phyloP scores from a whole-genome alignment of 225 moss, liverwort and hornwort genomes.

The Sphagnum contortum region DNA sequence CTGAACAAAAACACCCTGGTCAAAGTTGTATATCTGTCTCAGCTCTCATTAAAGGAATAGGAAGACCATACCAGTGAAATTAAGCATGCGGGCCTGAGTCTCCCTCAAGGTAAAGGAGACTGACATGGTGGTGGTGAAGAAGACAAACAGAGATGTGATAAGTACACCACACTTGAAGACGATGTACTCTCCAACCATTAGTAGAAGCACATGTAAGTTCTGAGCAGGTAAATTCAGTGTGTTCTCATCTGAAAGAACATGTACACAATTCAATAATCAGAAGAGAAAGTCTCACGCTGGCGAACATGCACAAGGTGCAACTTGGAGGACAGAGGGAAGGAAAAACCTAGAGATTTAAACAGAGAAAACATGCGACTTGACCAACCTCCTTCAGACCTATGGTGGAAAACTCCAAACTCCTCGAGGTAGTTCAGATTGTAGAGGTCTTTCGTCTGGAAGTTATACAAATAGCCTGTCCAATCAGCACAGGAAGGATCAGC shows the following conservation, averaged over 20 bases:
- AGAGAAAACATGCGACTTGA: no score
- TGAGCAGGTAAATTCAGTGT: slow-evolving; percentile 2
- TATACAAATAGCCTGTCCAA: slow-evolving; percentile 76
- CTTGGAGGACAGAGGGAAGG: no score
- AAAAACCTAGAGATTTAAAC: no score
- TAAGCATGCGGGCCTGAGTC: slow-evolving; percentile 97
- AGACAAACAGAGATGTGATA: slow-evolving; percentile 93
- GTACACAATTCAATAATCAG: no score
- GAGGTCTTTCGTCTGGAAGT: slow-evolving; percentile 96
- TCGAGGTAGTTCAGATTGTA: slow-evolving; percentile 94
- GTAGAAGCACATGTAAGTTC: background rate
- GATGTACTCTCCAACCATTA: slow-evolving; percentile 69
- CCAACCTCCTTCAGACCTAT: slow-evolving; percentile 59
- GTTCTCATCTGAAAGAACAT: background rate
- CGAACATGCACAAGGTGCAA: no score
- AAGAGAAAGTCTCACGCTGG: no score
- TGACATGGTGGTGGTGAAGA: slow-evolving; percentile 98
- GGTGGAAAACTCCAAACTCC: slow-evolving; percentile 68
- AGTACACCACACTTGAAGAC: slow-evolving; percentile 98
- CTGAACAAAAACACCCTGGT: no score
- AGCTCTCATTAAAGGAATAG: no score
- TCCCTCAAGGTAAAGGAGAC: slow-evolving; percentile 94
- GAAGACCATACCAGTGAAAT: slow-evolving; percentile 65
- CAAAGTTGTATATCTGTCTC: no score
- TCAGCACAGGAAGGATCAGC: background rate